Evolutionary conservation across 768 basidiomycete species (phyloP).

Genomic region (Crepidotus variabilis): DNA sequence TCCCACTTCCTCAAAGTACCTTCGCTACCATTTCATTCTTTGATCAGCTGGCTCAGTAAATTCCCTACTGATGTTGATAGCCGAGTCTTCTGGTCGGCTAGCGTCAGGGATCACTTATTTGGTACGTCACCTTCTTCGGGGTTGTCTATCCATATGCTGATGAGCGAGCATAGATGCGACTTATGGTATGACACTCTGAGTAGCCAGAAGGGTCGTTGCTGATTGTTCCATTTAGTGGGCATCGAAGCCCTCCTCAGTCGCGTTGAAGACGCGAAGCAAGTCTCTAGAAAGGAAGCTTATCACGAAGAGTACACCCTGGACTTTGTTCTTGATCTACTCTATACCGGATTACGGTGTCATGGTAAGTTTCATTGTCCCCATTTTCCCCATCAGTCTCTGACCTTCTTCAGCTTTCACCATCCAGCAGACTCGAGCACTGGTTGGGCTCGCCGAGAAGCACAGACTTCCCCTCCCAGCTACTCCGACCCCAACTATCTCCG

Average conservation of each 20-base stretch:
- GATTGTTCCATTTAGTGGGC: conserved; percentile 34
- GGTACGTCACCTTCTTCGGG: conserved; percentile 35
- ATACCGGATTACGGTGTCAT: conserved; percentile 52
- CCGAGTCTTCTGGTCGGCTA: conserved; percentile 67
- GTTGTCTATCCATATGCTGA: not conserved
- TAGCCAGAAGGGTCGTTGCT: conserved; percentile 1
- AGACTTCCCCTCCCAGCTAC: conserved; percentile 16
- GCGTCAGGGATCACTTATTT: conserved; percentile 62
- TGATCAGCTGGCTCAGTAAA: conserved; percentile 71
- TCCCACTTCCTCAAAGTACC: conserved; percentile 87
- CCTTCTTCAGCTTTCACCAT: conserved; percentile 53
- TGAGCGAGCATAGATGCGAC: conserved; percentile 29
- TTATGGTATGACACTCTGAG: conserved; percentile 22
- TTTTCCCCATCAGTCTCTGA: not conserved
- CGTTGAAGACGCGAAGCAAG: conserved; percentile 28
- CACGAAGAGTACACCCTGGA: conserved; percentile 35
- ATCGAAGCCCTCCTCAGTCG: conserved; percentile 57
- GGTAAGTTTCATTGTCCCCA: conserved; percentile 31
- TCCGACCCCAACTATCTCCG: conserved; percentile 8
- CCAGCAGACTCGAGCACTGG: conserved; percentile 50
- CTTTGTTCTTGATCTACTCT: conserved; percentile 39
- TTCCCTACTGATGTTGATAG: conserved; percentile 77
- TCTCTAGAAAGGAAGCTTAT: conserved; percentile 20
- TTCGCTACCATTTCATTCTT: conserved; percentile 75
- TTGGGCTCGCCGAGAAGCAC: conserved; percentile 34